A percentile compares a stretch with the other conserved stretches of the same genome.
These are phyloP conservation scores for Cunninghamia lanceolata DNA, from an alignment of 75 land plant genomes.

Conservation along the genomic window DNA sequence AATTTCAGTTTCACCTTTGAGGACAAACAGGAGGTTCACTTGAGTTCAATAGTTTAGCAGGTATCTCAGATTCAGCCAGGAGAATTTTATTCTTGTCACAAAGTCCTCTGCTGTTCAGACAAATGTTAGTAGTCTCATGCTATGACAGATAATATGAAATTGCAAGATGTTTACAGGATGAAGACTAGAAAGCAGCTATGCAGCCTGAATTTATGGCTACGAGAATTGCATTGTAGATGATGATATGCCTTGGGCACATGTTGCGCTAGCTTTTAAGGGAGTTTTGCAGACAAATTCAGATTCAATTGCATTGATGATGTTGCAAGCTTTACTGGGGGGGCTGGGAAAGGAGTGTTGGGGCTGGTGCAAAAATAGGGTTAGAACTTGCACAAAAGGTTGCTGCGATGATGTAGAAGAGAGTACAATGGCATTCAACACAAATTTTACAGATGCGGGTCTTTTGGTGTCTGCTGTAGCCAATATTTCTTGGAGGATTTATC, in stretches of 20 bases:
- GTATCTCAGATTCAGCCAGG: too few relatives aligned
- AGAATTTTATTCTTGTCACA: too few relatives aligned
- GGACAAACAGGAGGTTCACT: not conserved
- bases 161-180: too few relatives aligned
- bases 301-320: slow-evolving; percentile 45
- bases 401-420: slow-evolving; percentile 50
- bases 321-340: slow-evolving; percentile 43
- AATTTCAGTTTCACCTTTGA: not conserved
- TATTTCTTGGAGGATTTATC: too few relatives aligned
- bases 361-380: slow-evolving; percentile 37
- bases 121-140: too few relatives aligned
- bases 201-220: too few relatives aligned
- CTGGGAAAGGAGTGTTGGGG: slow-evolving; percentile 38
- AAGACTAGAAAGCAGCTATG: too few relatives aligned
- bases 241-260: slow-evolving; percentile 34
- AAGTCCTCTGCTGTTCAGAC: too few relatives aligned
- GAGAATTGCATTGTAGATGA: slow-evolving; percentile 39
- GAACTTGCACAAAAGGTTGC: slow-evolving; percentile 53
- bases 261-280: slow-evolving; percentile 44
- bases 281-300: slow-evolving; percentile 52
- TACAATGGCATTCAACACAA: slow-evolving; percentile 70
- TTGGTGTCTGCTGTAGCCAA: slow-evolving; percentile 55
- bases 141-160: too few relatives aligned
- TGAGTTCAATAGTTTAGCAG: too few relatives aligned
- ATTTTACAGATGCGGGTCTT: slow-evolving; percentile 63